Base-by-base conservation (phyloP, 2,329 filamentous ascomycete genomes). In the Cladophialophora exuberans region DNA sequence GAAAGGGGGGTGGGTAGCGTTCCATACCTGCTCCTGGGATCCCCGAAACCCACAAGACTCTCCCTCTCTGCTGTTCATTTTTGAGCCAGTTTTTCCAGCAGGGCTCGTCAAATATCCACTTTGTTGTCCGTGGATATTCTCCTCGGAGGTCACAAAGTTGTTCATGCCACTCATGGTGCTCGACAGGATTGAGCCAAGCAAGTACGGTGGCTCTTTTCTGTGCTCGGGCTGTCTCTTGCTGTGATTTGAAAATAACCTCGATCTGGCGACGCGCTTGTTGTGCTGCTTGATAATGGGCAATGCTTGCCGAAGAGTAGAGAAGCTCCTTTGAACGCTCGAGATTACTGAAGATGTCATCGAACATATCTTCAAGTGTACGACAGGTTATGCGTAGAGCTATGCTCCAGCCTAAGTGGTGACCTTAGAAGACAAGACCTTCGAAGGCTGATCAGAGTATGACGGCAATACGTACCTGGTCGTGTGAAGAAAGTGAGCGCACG, bases 21-120 rank as follows among this genome's bases (percentile, higher is more conserved):
- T 3, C 15, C 20, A 4, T 17, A 38, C 35, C 35, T 7, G 35
- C 35, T 17, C 13, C 35, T 18, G 35, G 35, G 13, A 38, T 38
- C n/a, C 20, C 11, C 35, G 13, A 38, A 9, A 38, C 35, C 35
- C n/a, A 38, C 7, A 38, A n/a, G n/a, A 38, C 20, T 2, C 35
- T 38, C 11, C 35, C 35, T 7, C n/a, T 38, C 20, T 38, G 9
- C 35, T 38, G 15, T 38, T 38, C 35, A 15, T 38, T 38, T 2
- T 38, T 38, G 35, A 38, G 35, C 35, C 35, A 17, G 35, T 38
- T 38, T 17, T 38, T 38, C 35, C 35, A 38, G 20, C 15, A 38
- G 11, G 13, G 35, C 35, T 17, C 35, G 11, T 38, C 35, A n/a
- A 38, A 38, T 17, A 38, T 38, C 13, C 35, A 38, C 35, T 38